Evolutionary conservation across 108 stramenopile genomes (phyloP).

Genomic region (Nannochloropsis oceanica): DNA sequence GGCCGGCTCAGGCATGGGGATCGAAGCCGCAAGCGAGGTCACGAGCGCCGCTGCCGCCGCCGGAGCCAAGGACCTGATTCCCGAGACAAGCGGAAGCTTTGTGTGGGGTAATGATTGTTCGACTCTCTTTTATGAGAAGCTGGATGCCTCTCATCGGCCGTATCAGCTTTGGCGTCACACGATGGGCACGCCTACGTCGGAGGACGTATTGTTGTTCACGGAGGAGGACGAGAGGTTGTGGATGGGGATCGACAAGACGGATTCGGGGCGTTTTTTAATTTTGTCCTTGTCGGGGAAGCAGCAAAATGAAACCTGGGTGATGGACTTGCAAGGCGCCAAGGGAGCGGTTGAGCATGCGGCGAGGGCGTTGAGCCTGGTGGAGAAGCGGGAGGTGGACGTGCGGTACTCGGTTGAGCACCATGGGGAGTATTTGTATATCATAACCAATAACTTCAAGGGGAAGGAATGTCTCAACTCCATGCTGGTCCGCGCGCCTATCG

Average conservation of each 20-base stretch:
- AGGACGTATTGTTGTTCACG: slow-evolving; percentile 58
- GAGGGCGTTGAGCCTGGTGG: not conserved
- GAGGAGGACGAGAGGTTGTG: slow-evolving; percentile 50
- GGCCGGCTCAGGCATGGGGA: slow-evolving; percentile 45
- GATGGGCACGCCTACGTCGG: slow-evolving; percentile 37
- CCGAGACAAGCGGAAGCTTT: slow-evolving; percentile 37
- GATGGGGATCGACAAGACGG: slow-evolving; percentile 33
- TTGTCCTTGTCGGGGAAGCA: not conserved
- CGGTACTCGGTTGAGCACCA: slow-evolving; percentile 37
- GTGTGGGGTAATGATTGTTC: slow-evolving; percentile 62
- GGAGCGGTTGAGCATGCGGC: slow-evolving; percentile 6
- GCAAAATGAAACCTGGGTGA: not conserved
- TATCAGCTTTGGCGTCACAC: slow-evolving; percentile 43
- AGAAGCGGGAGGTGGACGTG: slow-evolving; percentile 5
- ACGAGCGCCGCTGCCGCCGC: not conserved
- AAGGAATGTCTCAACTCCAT: slow-evolving; percentile 40
- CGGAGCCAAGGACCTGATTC: slow-evolving; percentile 35
- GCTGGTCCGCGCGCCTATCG: slow-evolving; percentile 14
- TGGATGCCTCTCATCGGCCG: slow-evolving; percentile 46
- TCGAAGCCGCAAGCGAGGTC: not conserved
- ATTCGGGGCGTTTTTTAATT: slow-evolving; percentile 30
- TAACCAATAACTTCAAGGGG: slow-evolving; percentile 31
- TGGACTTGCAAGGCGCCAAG: slow-evolving; percentile 11
- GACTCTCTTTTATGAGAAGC: slow-evolving; percentile 44
- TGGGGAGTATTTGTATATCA: slow-evolving; percentile 37